Base-by-base conservation (phyloP, 2,329 filamentous ascomycete species). In the Pseudopyricularia javanii region DNA sequence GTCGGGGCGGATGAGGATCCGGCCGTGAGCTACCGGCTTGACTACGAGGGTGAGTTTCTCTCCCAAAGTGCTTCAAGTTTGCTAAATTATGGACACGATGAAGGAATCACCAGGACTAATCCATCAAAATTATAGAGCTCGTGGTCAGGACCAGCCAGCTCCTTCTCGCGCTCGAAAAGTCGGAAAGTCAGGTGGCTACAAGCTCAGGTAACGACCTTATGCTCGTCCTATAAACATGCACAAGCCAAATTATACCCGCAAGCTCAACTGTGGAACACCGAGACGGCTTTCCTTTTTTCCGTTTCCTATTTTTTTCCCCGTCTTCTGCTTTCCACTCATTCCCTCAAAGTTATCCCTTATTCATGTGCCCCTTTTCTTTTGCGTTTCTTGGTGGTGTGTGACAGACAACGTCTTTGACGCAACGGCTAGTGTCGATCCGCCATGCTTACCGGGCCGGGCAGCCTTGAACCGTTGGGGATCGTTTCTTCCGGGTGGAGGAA, bases 1-100 rank as follows among this genome's bases (percentile, higher is more conserved):
- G 66, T 80, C 15, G 69, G 72, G 2, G 69, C 68, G 9, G 78
- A 83, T 50, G 81, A 88, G 52, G 82, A 88, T 47, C 66, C 77
- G n/a, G 74, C 83, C 3, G 79, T 87, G 9, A 80, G 74, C 52
- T 93, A 89, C 62, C 76, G 76, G 45, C 70, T 93, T 28, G 78
- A 86, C 53, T 86, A 88, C 61, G 74, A 76, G 83, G 86, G 88
- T 70, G 54, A 28, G 74, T 62, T 47, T 11, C 8, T 15, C n/a
- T 22, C 32, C 17, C 11, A 12, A 6, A n/a, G n/a, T 4, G 17
- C 26, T 47, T 35, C 8, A n/a, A 45, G 9, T 15, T 11, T 28
- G 15, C 14, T 12, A 6, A 37, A 26, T 15, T 30, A n/a, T n/a
- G n/a, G n/a, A n/a, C n/a, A n/a, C n/a, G n/a, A n/a, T n/a, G n/a